Evolutionary conservation across 1,284 basidiomycete genomes (phyloP).

Genomic region (Tylopilus sp.): DNA sequence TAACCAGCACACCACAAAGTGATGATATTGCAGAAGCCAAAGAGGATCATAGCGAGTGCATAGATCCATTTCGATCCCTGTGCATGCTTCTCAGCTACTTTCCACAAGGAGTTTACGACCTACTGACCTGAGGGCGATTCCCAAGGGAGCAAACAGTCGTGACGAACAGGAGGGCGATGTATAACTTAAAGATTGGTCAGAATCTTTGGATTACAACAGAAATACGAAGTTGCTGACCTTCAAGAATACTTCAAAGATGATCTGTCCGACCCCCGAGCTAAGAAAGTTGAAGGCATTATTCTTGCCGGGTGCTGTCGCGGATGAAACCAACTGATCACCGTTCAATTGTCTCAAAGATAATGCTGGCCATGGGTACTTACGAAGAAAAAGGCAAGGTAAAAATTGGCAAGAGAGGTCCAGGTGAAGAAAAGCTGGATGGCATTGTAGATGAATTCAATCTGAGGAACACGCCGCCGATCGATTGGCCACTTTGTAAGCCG

Average conservation of each 20-base stretch:
- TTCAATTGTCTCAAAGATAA: slow-evolving; percentile 9
- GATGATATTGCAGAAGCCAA: slow-evolving; percentile 71
- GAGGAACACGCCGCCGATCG: slow-evolving; percentile 1
- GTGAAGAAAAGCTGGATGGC: slow-evolving; percentile 74
- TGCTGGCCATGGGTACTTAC: slow-evolving; percentile 37
- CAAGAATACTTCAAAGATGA: slow-evolving; percentile 78
- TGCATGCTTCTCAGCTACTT: neutral
- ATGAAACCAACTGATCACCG: slow-evolving; percentile 57
- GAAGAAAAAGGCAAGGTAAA: slow-evolving; percentile 82
- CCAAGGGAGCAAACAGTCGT: slow-evolving; percentile 78
- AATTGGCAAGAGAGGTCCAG: slow-evolving; percentile 80
- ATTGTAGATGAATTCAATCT: slow-evolving; percentile 81
- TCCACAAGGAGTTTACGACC: slow-evolving; percentile 2
- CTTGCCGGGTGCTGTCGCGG: slow-evolving; percentile 55
- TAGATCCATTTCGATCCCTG: slow-evolving; percentile 83
- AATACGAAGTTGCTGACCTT: slow-evolving; percentile 43
- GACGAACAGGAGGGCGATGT: slow-evolving; percentile 72
- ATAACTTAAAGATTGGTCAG: slow-evolving; percentile 42
- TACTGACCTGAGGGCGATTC: slow-evolving; percentile 70
- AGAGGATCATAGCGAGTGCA: slow-evolving; percentile 65
- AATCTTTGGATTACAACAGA: neutral
- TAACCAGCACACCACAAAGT: slow-evolving; percentile 85
- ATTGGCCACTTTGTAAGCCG: slow-evolving; percentile 1
- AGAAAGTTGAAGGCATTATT: slow-evolving; percentile 78
- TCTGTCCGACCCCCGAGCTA: slow-evolving; percentile 62